Percentiles rank a stretch among this genome's conserved stretches.
These are phyloP conservation scores for Fusarium annulatum DNA, from an alignment of 2,329 filamentous ascomycete genomes.

Conservation along the genomic window DNA sequence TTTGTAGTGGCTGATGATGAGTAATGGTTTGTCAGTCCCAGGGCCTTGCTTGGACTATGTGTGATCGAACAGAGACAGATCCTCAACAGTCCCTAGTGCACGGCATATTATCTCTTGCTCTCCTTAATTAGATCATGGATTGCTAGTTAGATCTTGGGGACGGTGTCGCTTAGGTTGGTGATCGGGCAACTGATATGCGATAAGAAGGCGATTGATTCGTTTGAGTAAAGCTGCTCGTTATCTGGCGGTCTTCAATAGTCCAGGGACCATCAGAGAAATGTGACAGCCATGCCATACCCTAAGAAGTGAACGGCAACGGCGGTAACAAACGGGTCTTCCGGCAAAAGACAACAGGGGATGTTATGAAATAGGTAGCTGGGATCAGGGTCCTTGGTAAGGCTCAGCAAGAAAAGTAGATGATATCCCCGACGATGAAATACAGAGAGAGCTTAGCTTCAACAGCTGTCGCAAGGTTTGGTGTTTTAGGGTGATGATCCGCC, in stretches of 20 bases:
- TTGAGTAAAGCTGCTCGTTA: neutral
- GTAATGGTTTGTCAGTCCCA: neutral
- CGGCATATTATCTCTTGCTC: constrained; percentile 6
- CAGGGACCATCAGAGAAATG: neutral
- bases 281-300: neutral
- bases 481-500: constrained; percentile 24
- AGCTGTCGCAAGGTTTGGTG: constrained; percentile 11
- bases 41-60: neutral
- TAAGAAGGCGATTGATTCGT: neutral
- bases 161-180: neutral
- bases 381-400: constrained; percentile 31
- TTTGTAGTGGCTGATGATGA: neutral
- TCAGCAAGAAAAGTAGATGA: neutral
- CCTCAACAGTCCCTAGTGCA: neutral
- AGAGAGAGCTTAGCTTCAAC: constrained; percentile 6
- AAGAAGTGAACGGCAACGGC: constrained; percentile 24
- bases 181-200: neutral
- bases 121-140: neutral
- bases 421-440: constrained; percentile 4
- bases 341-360: constrained; percentile 14
- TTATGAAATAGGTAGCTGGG: constrained; percentile 2
- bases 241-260: neutral
- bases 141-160: neutral
- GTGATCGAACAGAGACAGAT: neutral
- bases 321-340: constrained; percentile 23